Evolutionary conservation across 352 stramenopile genomes (phyloP).

Genomic region (Pythium myriotylum): DNA sequence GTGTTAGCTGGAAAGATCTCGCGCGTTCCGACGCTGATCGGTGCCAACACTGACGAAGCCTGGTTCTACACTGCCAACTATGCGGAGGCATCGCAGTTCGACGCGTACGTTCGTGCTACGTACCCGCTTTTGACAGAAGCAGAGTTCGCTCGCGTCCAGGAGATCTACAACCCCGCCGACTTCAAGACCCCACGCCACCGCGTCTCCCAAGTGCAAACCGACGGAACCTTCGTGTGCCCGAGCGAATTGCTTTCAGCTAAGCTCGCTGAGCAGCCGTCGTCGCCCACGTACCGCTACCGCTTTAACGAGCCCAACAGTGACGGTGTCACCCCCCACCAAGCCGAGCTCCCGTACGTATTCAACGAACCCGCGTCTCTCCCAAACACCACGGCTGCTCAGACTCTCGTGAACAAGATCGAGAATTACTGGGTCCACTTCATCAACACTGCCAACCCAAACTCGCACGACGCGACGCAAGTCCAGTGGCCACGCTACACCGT

Average conservation of each 20-base stretch:
- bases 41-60: conserved; percentile 8
- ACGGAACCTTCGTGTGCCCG: conserved; percentile 6
- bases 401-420: neutral
- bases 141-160: conserved; percentile 1
- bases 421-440: conserved; percentile 14
- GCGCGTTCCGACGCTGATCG: conserved; percentile 6
- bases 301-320: conserved; percentile 7
- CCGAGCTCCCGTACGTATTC: conserved; percentile 4
- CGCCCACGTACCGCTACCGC: conserved; percentile 11
- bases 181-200: conserved; percentile 9
- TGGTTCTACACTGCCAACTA: neutral
- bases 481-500: conserved; percentile 2
- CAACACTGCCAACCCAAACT: neutral
- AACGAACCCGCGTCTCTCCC: neutral
- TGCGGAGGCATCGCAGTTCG: neutral
- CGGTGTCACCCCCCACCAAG: neutral
- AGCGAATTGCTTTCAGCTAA: neutral
- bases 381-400: neutral
- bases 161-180: conserved; percentile 8
- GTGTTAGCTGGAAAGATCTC: neutral
- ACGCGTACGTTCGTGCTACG: neutral
- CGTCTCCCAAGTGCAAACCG: neutral
- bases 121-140: neutral
- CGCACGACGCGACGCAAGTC: neutral
- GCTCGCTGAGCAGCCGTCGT: neutral